Percentiles rank a stretch among this genome's conserved stretches.
Conservation (phyloP, 768 basidiomycete genomes). For the Lentinula lateritia region DNA sequence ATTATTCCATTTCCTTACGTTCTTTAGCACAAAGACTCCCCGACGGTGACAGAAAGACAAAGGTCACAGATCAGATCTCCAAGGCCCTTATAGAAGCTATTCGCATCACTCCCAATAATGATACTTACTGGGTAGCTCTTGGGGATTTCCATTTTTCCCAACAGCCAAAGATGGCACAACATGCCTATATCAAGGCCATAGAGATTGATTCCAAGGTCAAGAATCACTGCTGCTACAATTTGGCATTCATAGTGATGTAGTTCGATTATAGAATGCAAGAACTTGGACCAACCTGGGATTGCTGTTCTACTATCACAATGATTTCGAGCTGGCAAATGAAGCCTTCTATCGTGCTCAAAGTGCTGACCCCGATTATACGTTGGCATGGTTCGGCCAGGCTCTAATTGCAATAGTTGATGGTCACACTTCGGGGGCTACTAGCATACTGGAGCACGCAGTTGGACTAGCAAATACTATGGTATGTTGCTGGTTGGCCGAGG, state of each 20-base stretch:
- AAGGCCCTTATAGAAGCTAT: slow-evolving; percentile 67
- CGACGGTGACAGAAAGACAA: slow-evolving; percentile 23
- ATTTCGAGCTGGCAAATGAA: slow-evolving; percentile 79
- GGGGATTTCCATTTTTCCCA: slow-evolving; percentile 65
- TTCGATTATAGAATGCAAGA: slow-evolving; percentile 46
- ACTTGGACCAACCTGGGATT: slow-evolving; percentile 89
- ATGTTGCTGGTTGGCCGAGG: slow-evolving; percentile 18
- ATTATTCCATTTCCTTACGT: slow-evolving; percentile 62
- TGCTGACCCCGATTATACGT: slow-evolving; percentile 83
- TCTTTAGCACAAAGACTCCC: slow-evolving; percentile 32
- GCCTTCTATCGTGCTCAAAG: slow-evolving; percentile 85
- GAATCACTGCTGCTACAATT: slow-evolving; percentile 3
- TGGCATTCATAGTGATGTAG: not conserved
- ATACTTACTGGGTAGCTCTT: slow-evolving; percentile 76
- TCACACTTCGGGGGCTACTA: slow-evolving; percentile 54
- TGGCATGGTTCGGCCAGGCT: slow-evolving; percentile 90
- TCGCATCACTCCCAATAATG: slow-evolving; percentile 64
- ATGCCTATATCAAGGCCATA: slow-evolving; percentile 85
- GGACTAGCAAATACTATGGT: slow-evolving; percentile 54
- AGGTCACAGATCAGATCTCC: slow-evolving; percentile 36
- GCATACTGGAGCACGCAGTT: slow-evolving; percentile 71
- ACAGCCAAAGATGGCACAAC: slow-evolving; percentile 76
- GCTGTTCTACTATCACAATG: slow-evolving; percentile 75
- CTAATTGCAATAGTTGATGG: slow-evolving; percentile 59
- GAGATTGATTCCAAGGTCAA: slow-evolving; percentile 80